Evolutionary conservation across 345 rosid genomes (phyloP), one percentile per base, ranked within the genome.

Genomic region (Boechera stricta): DNA sequence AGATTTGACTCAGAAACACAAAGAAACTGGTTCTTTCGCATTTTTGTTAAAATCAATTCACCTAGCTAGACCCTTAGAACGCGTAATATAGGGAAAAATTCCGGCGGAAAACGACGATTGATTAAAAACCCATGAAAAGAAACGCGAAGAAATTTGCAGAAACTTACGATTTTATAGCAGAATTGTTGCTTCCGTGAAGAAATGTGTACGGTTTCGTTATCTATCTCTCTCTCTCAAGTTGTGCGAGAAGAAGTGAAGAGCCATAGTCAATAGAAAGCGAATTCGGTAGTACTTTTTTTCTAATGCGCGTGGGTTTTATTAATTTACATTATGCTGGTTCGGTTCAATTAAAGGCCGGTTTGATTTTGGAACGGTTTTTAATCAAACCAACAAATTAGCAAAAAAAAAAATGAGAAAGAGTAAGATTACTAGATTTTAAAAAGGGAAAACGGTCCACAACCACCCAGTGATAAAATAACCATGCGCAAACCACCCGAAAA

Each of bases 311-410:
- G 24, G 24, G 24, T 28, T 28, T 28, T 2, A 28, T 33, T 59
- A 3, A 9, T n/a, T 35, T 59, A 16, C 29, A 10, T 11, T 11
- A 21, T 61, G 49, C 9, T 24, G 10, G 49, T 39, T 61, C 33
- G 49, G 49, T 61, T 39, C 32, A 61, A 21, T 0, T 16, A 39
- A 4, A 44, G 94, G 96, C 64, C 44, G 15, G 64, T 58, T 58
- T 57, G 41, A n/a, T 49, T 49, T 49, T 49, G 26, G 53, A 3
- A 49, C 53, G 10, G n/a, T 15, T 6, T 45, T 15, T 15, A 8
- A 44, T 12, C 16, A 13, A 44, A 44, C 48, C 18, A 39, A 13
- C 2, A 45, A 45, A 4, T 42, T 0, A 42, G 11, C 3, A 2
- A 2, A 28, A 28, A 28, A 2, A 26, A 26, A 26, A 26, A 1